Evolutionary conservation across 2,329 filamentous ascomycete genomes (phyloP), one percentile per base, ranked within the genome.

Genomic region (Penicillium sp.): DNA sequence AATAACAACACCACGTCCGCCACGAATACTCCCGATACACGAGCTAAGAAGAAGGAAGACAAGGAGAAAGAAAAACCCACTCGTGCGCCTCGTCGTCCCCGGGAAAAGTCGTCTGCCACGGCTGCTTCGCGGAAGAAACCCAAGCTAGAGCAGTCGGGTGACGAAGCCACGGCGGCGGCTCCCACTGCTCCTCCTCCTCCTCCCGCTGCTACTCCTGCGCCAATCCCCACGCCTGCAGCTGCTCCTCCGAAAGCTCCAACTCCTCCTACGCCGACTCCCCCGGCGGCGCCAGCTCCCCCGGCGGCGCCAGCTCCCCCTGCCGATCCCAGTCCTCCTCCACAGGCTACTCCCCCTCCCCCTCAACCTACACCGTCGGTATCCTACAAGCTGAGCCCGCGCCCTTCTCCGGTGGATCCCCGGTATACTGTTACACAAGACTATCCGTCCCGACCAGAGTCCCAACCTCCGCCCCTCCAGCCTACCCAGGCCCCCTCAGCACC

Each of bases 81-180:
- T 22, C 70, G 75, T 33, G 66, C 68, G 33, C 67, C 65, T 57
- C 75, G 73, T 60, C 76, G 73, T 28, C 71, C 70, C 28, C 70
- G 75, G 19, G 75, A 77, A 57, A 76, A 76, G 60, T 74, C 74
- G n/a, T 70, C 68, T 38, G 65, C 71, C 40, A 68, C 67, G 7
- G 58, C 71, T 22, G 64, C 70, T 35, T 65, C 82, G 61, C 83
- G 84, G 67, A 87, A 81, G 70, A 80, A 79, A 65, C 72, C 74
- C 48, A 81, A 80, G 70, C 67, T 79, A 53, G 79, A 80, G 68
- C 68, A 57, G 64, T 66, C 66, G 22, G 49, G 55, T 16, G 55
- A 62, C 59, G 68, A 58, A 61, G 65, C 52, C 61, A 64, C 57
- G 57, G 64, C 30, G 51, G 45, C 58, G 53, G 48, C 58, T 43